Percentiles rank a stretch among this genome's conserved stretches.
phyloP scores from a whole-genome alignment of 2,329 filamentous ascomycete species.

The Pestalotiopsis sp. region DNA sequence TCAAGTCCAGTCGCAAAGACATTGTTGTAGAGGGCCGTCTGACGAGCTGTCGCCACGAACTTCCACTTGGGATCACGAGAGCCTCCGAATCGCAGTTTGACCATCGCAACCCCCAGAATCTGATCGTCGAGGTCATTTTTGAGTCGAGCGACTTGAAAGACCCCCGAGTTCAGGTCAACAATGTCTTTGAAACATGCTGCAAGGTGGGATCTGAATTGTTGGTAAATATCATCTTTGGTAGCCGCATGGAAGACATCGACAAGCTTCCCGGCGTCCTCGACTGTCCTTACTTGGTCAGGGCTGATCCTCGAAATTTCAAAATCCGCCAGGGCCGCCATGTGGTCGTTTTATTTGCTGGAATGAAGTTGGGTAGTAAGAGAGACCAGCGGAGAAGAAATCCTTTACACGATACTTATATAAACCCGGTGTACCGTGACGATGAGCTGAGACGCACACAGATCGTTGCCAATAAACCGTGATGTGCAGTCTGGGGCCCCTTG shows the following conservation, averaged over 20 bases:
- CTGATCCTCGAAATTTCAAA: not conserved
- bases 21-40: not conserved
- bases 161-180: not conserved
- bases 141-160: not conserved
- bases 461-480: not conserved
- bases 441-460: not conserved
- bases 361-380: not conserved
- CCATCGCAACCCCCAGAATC: not conserved
- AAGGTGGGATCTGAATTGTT: not conserved
- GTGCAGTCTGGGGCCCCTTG: not conserved
- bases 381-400: not conserved
- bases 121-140: not conserved
- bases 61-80: not conserved
- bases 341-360: not conserved
- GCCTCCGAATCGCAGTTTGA: constrained; percentile 1
- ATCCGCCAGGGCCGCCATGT: not conserved
- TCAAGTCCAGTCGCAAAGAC: not conserved
- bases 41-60: not conserved
- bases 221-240: constrained; percentile 3
- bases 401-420: not conserved
- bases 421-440: not conserved
- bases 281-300: not conserved
- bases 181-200: not conserved
- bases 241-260: constrained; percentile 2
- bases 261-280: not conserved